Percentiles rank a stretch among this genome's conserved stretches.
Conservation (phyloP, 352 stramenopile species). For the Globisporangium middletonii region DNA sequence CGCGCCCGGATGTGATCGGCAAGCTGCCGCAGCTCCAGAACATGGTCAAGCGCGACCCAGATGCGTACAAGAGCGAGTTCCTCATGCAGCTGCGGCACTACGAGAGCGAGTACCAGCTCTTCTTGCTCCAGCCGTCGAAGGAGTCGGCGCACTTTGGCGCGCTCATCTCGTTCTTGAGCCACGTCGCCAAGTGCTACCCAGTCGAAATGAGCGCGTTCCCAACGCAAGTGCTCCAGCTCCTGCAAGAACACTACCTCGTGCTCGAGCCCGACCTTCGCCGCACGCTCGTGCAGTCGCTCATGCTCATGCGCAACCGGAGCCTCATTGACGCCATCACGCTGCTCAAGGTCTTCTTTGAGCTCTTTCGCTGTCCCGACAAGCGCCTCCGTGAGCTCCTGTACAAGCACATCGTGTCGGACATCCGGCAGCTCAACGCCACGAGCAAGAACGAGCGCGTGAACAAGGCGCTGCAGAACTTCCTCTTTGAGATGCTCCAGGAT, state of each 20-base stretch:
- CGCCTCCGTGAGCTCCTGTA: constrained; percentile 93
- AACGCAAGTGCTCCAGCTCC: constrained; percentile 89
- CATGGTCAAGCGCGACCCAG: constrained; percentile 97
- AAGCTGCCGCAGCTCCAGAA: constrained; percentile 97
- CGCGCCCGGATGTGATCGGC: constrained; percentile 80
- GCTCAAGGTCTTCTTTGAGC: constrained; percentile 94
- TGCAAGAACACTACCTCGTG: constrained; percentile 88
- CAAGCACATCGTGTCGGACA: constrained; percentile 95
- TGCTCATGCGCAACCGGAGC: constrained; percentile 95
- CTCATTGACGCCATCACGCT: constrained; percentile 89
- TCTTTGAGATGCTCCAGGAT: constrained; percentile 93
- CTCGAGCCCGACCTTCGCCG: constrained; percentile 90
- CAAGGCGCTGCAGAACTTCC: constrained; percentile 92
- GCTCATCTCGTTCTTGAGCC: constrained; percentile 95
- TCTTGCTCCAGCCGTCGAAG: constrained; percentile 90
- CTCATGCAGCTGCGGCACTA: constrained; percentile 96
- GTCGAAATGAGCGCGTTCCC: constrained; percentile 84
- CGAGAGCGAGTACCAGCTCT: constrained; percentile 94
- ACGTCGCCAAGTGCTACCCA: constrained; percentile 89
- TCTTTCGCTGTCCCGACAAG: constrained; percentile 97
- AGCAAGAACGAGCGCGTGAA: constrained; percentile 96
- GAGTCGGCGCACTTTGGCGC: constrained; percentile 92
- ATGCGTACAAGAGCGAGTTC: constrained; percentile 96
- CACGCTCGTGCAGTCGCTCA: constrained; percentile 93
- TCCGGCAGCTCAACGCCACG: constrained; percentile 79